Base-by-base conservation (phyloP, 495 filamentous ascomycete species). In the Viridothelium virens region DNA sequence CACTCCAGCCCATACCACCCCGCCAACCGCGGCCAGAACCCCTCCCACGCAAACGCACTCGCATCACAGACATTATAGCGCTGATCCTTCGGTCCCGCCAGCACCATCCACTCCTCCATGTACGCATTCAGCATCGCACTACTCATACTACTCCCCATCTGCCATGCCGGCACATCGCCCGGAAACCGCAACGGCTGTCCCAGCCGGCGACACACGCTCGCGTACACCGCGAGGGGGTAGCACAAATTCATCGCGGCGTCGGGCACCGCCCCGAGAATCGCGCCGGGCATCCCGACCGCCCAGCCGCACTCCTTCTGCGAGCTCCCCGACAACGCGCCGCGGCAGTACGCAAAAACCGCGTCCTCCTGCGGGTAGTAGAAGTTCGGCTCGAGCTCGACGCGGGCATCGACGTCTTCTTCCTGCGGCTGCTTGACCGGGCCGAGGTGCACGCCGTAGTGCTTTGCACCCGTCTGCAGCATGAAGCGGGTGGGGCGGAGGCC, bases 281-380 rank as follows among this genome's bases (percentile, higher is more conserved):
- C 67, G 2, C 68, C 70, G 6, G 72, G 72, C 66, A 72, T 70
- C 81, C 82, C 71, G 81, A 65, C 64, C 70, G 72, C 79, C 74
- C 74, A 82, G 33, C 63, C 38, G 6, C 72, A 68, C 25, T 56
- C 38, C 33, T 73, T 59, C 25, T 1, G 25, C 25, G 25, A 0
- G 25, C 25, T 25, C 25, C 1, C 25, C 25, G 25, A 25, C 25
- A 1, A 25, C 25, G 25, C 25, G 0, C 70, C 67, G 1, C 66
- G 56, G 69, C 77, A 78, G 69, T 72, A 85, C 2, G 67, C 38
- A 6, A 56, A 64, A 0, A 84, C 70, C 33, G 73, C 56, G 66
- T 84, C 79, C 74, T 85, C 79, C 73, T 84, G 82, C 2, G 70
- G 68, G 70, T 81, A 83, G 75, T 84, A 84, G 72, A 84, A 84